Conservation (phyloP, 805 yeast species). For the Peterozyma toletana region DNA sequence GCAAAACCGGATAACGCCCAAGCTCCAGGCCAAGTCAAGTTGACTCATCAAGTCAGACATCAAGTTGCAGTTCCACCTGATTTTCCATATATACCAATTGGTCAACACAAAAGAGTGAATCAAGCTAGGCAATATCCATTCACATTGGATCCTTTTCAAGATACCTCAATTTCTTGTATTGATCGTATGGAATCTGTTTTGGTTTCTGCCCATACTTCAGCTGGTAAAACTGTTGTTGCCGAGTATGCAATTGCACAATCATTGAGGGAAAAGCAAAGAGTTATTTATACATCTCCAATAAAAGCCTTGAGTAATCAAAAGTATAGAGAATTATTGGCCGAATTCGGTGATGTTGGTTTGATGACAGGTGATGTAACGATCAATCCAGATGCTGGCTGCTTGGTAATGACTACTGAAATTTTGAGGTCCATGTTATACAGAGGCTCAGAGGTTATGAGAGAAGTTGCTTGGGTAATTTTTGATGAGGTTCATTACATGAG, state of each 20-base stretch:
- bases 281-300: slow-evolving; percentile 91
- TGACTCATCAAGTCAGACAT: slow-evolving; percentile 92
- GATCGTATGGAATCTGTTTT: slow-evolving; percentile 91
- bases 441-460: slow-evolving; percentile 97
- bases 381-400: slow-evolving; percentile 96
- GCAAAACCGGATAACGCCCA: slow-evolving; percentile 28
- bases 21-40: slow-evolving; percentile 42
- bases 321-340: slow-evolving; percentile 85
- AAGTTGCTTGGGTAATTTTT: slow-evolving; percentile 97
- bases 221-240: slow-evolving; percentile 96
- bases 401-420: slow-evolving; percentile 99
- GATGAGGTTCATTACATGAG: slow-evolving; percentile 99
- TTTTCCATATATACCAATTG: slow-evolving; percentile 81
- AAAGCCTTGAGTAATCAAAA: slow-evolving; percentile 93
- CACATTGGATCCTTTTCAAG: slow-evolving; percentile 94
- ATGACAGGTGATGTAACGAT: slow-evolving; percentile 99
- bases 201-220: slow-evolving; percentile 97
- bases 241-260: slow-evolving; percentile 97
- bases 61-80: slow-evolving; percentile 96
- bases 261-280: slow-evolving; percentile 85
- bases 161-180: slow-evolving; percentile 91
- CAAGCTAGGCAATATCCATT: slow-evolving; percentile 93
- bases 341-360: slow-evolving; percentile 93
- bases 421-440: slow-evolving; percentile 92
- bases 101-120: slow-evolving; percentile 68